Evolutionary conservation across 2,329 filamentous ascomycete genomes (phyloP).

Genomic region (Exserohilum turcica): DNA sequence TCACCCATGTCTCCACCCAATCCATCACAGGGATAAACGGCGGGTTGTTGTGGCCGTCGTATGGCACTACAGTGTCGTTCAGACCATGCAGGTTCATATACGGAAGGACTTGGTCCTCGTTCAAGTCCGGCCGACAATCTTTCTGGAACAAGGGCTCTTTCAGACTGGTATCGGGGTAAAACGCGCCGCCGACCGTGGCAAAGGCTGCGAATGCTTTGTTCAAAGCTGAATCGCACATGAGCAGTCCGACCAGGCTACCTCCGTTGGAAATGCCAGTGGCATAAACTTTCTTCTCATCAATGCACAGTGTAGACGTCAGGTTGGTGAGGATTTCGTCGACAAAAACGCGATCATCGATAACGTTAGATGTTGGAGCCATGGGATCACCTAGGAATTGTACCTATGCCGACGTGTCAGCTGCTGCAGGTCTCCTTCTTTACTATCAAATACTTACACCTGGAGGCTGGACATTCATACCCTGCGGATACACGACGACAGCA

Average conservation of each 20-base stretch:
- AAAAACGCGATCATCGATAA: conserved; percentile 53
- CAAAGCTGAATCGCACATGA: conserved; percentile 51
- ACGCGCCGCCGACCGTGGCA: conserved; percentile 52
- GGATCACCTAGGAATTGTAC: conserved; percentile 52
- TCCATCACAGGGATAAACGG: conserved; percentile 20
- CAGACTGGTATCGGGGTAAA: conserved; percentile 41
- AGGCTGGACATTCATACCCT: conserved; percentile 22
- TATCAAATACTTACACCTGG: conserved; percentile 22
- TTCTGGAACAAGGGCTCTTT: conserved; percentile 25
- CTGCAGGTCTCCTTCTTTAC: too few relatives aligned
- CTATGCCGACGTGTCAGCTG: neutral
- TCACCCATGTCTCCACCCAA: conserved; percentile 22
- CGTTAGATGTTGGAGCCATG: conserved; percentile 31
- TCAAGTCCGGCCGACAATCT: conserved; percentile 11
- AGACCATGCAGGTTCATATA: conserved; percentile 30
- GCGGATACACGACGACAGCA: conserved; percentile 28
- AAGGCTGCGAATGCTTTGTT: conserved; percentile 55
- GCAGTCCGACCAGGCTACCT: conserved; percentile 55
- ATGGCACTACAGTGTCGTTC: conserved; percentile 30
- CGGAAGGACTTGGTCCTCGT: conserved; percentile 12
- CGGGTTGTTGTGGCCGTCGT: conserved; percentile 24
- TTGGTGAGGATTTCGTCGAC: conserved; percentile 48
- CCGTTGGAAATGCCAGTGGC: conserved; percentile 60
- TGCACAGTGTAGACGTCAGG: conserved; percentile 49
- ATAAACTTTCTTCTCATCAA: conserved; percentile 52